Evolutionary conservation across 345 rosid genomes (phyloP), one percentile per base, ranked within the genome.

Genomic region (Trapa bicornis): DNA sequence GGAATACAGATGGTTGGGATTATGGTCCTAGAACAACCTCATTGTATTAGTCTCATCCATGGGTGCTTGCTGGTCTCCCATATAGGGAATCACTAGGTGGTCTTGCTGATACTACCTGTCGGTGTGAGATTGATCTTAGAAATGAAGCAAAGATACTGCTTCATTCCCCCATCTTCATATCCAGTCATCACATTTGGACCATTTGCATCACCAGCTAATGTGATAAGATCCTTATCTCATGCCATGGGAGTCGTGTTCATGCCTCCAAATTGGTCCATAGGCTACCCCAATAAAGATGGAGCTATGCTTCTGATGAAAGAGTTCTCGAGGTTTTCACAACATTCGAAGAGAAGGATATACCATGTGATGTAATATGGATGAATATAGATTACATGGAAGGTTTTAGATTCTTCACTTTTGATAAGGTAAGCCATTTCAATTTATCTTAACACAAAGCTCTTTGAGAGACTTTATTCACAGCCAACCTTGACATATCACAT

Each of bases 371-470:
- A 68, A 78, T 92, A 78, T 92, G 98, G 98, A 92, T 92, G 98
- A 96, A 92, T 74, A 92, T 92, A 73, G 98, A 92, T 75, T 92
- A 92, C 80, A 92, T 92, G 98, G 98, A 92, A 73, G 91, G 93
- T 10, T 92, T 89, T 75, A 86, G 98, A 60, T 92, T 96, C 86
- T 92, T 92, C 80, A 92, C 98, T 73, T 86, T 92, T 63, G 88
- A 89, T 80, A 72, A 86, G 96, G 98, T 75, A 81, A 73, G 85
- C 35, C 10, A 4, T 2, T 32, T 35, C 11, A 58, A 14, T 35
- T 58, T 32, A 32, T 16, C 15, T 32, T 58, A 2, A 58, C 35
- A 15, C 35, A 16, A 2, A 33, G 12, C 10, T 58, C 15, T 4
- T 58, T 8, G 32, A 5, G 29, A 22, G 37, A 58, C 32, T 32